Evolutionary conservation across 2,329 filamentous ascomycete species (phyloP).

Genomic region (Tolypocladium ovalisporum): DNA sequence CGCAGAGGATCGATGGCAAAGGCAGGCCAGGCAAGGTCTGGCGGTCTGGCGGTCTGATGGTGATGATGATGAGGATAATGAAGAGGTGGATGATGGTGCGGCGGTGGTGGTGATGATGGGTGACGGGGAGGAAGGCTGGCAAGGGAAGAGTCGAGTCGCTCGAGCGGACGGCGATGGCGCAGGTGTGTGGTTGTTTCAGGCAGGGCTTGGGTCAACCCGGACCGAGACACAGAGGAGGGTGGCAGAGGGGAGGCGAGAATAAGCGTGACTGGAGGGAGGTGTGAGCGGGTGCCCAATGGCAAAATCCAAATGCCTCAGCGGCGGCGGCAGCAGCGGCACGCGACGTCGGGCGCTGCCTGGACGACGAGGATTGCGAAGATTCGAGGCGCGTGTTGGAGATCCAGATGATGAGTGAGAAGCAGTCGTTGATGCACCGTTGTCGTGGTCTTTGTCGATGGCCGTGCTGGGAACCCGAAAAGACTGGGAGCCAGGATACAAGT

Average conservation of each 20-base stretch:
- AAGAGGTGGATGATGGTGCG: neutral
- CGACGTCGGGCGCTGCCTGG: neutral
- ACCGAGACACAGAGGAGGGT: neutral
- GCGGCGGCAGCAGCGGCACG: neutral
- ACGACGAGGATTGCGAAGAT: neutral
- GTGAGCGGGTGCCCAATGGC: neutral
- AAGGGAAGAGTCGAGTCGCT: slow-evolving; percentile 4
- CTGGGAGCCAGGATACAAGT: too few species aligned
- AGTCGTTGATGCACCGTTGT: neutral
- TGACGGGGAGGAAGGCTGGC: slow-evolving; percentile 3
- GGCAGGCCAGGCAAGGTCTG: neutral
- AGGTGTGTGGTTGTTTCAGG: slow-evolving; percentile 12
- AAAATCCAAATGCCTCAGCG: neutral
- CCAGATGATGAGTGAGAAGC: neutral
- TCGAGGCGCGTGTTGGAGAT: neutral
- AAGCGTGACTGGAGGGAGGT: neutral
- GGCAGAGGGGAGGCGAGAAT: neutral
- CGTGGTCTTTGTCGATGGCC: neutral
- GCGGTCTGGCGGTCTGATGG: too few species aligned
- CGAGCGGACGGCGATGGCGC: slow-evolving; percentile 5
- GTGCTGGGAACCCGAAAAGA: too few species aligned
- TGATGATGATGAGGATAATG: slow-evolving; percentile 1
- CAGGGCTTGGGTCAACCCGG: slow-evolving; percentile 8
- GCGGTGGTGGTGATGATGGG: neutral
- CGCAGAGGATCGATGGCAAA: neutral